Conservation (phyloP, 352 stramenopile species). For the Pythium sp. region DNA sequence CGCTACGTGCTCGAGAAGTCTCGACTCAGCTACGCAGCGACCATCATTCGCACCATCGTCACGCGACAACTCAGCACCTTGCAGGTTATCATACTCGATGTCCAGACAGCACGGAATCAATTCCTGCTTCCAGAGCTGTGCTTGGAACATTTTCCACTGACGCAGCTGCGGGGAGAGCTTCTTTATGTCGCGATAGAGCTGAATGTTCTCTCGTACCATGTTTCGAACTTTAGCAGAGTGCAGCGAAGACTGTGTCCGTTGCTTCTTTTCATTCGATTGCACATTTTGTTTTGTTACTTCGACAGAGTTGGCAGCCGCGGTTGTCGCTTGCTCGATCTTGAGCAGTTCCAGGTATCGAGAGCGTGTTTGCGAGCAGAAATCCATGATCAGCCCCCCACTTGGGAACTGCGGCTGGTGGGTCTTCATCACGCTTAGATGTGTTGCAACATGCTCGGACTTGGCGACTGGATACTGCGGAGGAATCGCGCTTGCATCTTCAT, state of each 20-base stretch:
- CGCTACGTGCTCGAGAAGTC: slow-evolving; percentile 16
- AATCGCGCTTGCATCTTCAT: not conserved
- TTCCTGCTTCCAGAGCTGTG: slow-evolving; percentile 30
- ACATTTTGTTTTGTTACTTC: not conserved
- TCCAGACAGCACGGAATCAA: slow-evolving; percentile 38
- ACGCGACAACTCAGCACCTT: not conserved
- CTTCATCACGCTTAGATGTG: slow-evolving; percentile 38
- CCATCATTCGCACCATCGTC: not conserved
- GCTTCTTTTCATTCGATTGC: not conserved
- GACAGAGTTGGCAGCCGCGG: not conserved
- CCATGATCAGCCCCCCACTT: slow-evolving; percentile 26
- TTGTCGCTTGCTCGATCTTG: slow-evolving; percentile 17
- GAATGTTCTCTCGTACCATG: slow-evolving; percentile 28
- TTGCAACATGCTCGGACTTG: slow-evolving; percentile 21
- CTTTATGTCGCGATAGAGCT: slow-evolving; percentile 16
- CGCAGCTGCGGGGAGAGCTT: slow-evolving; percentile 26
- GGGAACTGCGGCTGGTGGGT: slow-evolving; percentile 27
- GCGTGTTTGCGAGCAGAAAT: slow-evolving; percentile 34
- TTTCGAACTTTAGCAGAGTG: slow-evolving; percentile 16
- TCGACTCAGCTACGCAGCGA: not conserved
- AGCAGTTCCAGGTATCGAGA: slow-evolving; percentile 22
- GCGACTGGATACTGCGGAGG: not conserved
- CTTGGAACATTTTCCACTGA: slow-evolving; percentile 36
- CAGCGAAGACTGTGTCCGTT: not conserved
- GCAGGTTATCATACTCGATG: slow-evolving; percentile 13